Evolutionary conservation across 2,329 filamentous ascomycete species (phyloP).

Genomic region (Phyllosticta citrichinensis): DNA sequence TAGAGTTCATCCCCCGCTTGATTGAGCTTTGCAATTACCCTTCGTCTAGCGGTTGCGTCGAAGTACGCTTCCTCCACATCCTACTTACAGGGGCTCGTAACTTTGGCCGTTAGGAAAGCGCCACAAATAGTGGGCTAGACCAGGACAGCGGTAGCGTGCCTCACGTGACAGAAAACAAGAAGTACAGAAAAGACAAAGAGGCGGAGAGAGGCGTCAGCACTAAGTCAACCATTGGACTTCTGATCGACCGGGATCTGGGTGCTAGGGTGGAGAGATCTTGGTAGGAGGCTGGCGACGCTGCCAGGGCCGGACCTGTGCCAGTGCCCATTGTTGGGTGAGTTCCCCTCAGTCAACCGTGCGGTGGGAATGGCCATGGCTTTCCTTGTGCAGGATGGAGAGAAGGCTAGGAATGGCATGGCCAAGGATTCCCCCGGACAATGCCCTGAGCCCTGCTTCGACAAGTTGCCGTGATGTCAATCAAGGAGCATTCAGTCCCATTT

Average conservation of each 20-base stretch:
- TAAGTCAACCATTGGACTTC: neutral
- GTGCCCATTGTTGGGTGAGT: neutral
- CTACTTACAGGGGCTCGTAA: neutral
- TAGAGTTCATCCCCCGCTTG: neutral
- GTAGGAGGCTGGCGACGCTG: neutral
- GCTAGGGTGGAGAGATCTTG: neutral
- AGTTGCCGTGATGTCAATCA: neutral
- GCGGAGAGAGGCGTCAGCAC: neutral
- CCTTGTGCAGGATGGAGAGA: neutral
- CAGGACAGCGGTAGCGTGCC: neutral
- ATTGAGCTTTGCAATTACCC: neutral
- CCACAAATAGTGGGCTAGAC: neutral
- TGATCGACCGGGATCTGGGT: neutral
- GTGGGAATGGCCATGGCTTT: neutral
- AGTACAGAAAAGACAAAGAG: neutral
- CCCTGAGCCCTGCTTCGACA: neutral
- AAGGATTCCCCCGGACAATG: neutral
- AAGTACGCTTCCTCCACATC: neutral
- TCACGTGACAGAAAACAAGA: neutral
- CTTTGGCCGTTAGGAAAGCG: neutral
- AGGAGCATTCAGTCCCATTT: neutral
- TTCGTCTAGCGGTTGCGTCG: neutral
- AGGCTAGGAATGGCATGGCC: neutral
- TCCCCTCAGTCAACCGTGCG: neutral
- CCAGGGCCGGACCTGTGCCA: neutral